A percentile compares a stretch with the other conserved stretches of the same genome.
phyloP scores from a whole-genome alignment of 805 yeast species.

The Saccharomycopsis sp. region DNA sequence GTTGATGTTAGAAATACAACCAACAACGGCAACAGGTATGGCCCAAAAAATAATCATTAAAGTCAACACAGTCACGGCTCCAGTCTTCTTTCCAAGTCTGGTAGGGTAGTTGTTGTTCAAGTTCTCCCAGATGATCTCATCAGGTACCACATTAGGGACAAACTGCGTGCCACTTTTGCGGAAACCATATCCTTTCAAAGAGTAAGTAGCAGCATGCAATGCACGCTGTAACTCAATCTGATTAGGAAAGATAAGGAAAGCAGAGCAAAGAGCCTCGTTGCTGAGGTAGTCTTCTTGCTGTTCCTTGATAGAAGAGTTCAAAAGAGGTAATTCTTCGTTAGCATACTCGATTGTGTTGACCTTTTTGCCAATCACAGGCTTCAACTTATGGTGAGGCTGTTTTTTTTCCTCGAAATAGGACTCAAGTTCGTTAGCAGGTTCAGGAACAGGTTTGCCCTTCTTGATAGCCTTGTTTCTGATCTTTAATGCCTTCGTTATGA shows the following conservation, averaged over 20 bases:
- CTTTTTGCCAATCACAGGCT: slow-evolving; percentile 69
- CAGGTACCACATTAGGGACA: slow-evolving; percentile 64
- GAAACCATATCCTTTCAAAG: slow-evolving; percentile 30
- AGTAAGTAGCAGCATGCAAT: slow-evolving; percentile 68
- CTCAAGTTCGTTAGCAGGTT: slow-evolving; percentile 49
- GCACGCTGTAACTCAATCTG: slow-evolving; percentile 88
- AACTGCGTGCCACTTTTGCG: slow-evolving; percentile 41
- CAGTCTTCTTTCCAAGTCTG: slow-evolving; percentile 48
- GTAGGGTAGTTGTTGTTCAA: slow-evolving; percentile 49
- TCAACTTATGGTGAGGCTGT: slow-evolving; percentile 76
- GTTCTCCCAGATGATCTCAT: slow-evolving; percentile 81
- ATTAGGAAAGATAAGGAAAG: slow-evolving; percentile 72
- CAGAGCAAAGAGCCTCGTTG: slow-evolving; percentile 54
- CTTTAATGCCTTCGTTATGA: slow-evolving; percentile 53
- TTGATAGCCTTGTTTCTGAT: slow-evolving; percentile 48
- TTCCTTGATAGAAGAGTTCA: slow-evolving; percentile 56
- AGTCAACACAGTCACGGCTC: slow-evolving; percentile 60
- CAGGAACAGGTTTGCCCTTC: slow-evolving; percentile 48
- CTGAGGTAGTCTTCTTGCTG: slow-evolving; percentile 49
- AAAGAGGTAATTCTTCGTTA: slow-evolving; percentile 56
- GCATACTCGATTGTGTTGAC: slow-evolving; percentile 79
- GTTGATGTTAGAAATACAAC: slow-evolving; percentile 82
- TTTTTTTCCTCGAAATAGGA: slow-evolving; percentile 65
- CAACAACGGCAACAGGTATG: slow-evolving; percentile 96
- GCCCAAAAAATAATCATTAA: slow-evolving; percentile 84